Evolutionary conservation across 306 rosid genomes (phyloP).

Genomic region (Trifolium subterraneum): DNA sequence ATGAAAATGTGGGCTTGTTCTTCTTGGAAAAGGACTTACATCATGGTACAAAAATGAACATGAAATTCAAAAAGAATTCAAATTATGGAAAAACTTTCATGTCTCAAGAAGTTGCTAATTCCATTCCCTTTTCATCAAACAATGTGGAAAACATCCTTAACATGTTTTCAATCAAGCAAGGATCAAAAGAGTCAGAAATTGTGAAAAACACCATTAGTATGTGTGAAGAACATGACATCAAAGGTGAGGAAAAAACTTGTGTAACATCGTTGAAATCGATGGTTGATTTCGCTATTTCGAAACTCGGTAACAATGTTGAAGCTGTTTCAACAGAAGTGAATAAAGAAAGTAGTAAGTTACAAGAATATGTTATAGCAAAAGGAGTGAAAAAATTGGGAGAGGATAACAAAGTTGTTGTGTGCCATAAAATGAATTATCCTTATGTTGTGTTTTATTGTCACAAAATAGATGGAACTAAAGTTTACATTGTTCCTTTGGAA

Average conservation of each 20-base stretch:
- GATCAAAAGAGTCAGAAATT: constrained; percentile 49
- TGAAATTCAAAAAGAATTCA: constrained; percentile 57
- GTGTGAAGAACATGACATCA: constrained; percentile 54
- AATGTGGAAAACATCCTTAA: constrained; percentile 51
- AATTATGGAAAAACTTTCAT: constrained; percentile 45
- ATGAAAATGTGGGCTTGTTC: constrained; percentile 66
- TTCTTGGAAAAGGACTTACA: constrained; percentile 71
- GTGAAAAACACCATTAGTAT: constrained; percentile 54
- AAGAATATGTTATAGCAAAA: constrained; percentile 52
- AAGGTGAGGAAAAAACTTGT: constrained; percentile 74
- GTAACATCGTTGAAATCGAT: constrained; percentile 85
- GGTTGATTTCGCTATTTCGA: constrained; percentile 72
- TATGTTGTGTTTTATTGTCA: constrained; percentile 90
- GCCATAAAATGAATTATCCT: constrained; percentile 66
- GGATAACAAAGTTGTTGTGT: constrained; percentile 49
- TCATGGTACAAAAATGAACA: constrained; percentile 54
- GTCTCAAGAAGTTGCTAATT: constrained; percentile 53
- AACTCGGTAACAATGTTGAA: constrained; percentile 58
- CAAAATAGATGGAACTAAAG: constrained; percentile 29
- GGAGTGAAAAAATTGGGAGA: constrained; percentile 53
- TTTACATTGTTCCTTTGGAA: no score
- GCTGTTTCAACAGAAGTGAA: constrained; percentile 67
- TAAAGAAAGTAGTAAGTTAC: constrained; percentile 39
- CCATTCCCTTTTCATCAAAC: constrained; percentile 73
- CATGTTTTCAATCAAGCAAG: constrained; percentile 52